Base-by-base conservation (phyloP, 129 eudicot genomes). In the Tagetes patula region DNA sequence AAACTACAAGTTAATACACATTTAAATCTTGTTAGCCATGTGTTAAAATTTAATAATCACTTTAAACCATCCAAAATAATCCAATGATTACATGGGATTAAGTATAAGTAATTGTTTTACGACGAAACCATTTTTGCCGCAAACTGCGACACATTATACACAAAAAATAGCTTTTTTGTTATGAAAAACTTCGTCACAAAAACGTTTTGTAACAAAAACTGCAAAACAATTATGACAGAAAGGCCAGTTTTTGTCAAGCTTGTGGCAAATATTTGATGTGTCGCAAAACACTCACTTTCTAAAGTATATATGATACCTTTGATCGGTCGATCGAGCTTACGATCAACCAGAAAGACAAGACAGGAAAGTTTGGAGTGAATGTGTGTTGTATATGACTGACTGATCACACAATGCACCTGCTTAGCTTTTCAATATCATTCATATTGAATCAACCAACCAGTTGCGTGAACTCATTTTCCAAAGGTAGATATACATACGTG, bases 291-390 rank as follows among this genome's bases (percentile, higher is more conserved):
- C 27, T 20, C 27, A 0, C 27, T 20, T 20, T 20, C 27, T 20
- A 20, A 20, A 20, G 27, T 20, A 20, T 58, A 6, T 32, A 58
- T 58, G 14, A 58, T 58, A 33, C 40, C 65, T 6, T 58, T 10
- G n/a, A 58, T 32, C 65, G 40, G 14, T 58, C 3, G n/a, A 58
- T 32, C 65, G 40, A 58, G 65, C 65, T 58, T 58, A 3, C 33
- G 65, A 58, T 31, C 65, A n/a, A 58, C 65, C 40, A 5, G 40
- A 33, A 55, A 58, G 65, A 58, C 65, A 58, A 6, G 2, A 58
- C 14, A 58, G 0, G 65, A 58, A 58, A 33, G n/a, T 58, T 9
- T 8, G 33, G 65, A 58, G 65, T 2, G 63, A 56, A 4, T 30
- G 37, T 31, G 31, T 13, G 13, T 32, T 13, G 13, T 32, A 58